phyloP scores from a whole-genome alignment of 2,329 filamentous ascomycete genomes.

The Dendryphion nanum region DNA sequence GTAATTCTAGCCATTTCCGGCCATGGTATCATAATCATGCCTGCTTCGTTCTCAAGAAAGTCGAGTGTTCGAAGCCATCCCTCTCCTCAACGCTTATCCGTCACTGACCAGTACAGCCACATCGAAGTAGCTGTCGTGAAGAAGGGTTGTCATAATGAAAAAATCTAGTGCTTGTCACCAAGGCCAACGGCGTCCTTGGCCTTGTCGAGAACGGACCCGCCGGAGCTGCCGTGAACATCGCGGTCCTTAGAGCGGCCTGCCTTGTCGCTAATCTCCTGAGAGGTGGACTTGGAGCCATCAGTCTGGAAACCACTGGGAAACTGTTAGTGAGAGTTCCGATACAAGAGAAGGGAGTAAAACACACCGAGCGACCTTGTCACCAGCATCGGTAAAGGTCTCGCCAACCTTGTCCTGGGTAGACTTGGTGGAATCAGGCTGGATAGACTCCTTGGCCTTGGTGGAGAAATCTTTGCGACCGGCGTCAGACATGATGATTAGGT shows the following conservation, averaged over 20 bases:
- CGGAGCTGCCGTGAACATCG: constrained; percentile 36
- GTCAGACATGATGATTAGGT: constrained; percentile 58
- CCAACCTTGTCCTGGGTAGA: constrained; percentile 59
- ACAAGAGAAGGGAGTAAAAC: constrained; percentile 10
- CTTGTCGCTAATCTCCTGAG: constrained; percentile 50
- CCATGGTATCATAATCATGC: too few relatives aligned
- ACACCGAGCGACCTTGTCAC: constrained; percentile 55
- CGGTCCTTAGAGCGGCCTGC: constrained; percentile 39
- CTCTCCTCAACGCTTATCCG: too few relatives aligned
- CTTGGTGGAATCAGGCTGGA: constrained; percentile 61
- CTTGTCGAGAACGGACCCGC: constrained; percentile 45
- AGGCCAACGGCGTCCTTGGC: constrained; percentile 49
- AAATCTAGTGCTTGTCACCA: constrained; percentile 39
- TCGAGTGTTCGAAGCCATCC: too few relatives aligned
- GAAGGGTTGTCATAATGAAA: too few relatives aligned
- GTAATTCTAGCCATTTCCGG: too few relatives aligned
- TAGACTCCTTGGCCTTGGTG: constrained; percentile 55
- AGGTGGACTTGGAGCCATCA: constrained; percentile 55
- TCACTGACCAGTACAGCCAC: too few relatives aligned
- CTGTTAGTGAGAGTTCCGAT: constrained; percentile 15
- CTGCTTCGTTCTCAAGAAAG: too few relatives aligned
- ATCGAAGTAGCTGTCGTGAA: too few relatives aligned
- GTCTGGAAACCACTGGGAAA: constrained; percentile 44
- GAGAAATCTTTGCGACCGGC: constrained; percentile 60
- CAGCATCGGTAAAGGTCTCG: constrained; percentile 55